Base-by-base conservation (phyloP, 78 protist species). In the Dictyostelium purpureum region DNA sequence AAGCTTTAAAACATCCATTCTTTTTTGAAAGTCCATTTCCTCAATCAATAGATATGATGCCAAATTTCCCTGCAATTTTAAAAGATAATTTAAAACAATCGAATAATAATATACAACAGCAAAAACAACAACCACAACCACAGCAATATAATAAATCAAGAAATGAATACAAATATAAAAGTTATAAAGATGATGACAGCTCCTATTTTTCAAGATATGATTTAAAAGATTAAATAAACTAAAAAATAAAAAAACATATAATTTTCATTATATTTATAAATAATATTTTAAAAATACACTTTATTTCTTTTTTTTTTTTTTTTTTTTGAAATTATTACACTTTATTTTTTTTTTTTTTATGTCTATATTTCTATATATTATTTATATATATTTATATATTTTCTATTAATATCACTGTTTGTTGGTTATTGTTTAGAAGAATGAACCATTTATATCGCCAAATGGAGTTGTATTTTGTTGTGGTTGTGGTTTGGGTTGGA, bases 1-100 rank as follows among this genome's bases (percentile, higher is more conserved):
- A 81, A 61, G 88, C 89, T 33, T 66, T 90, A 65, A 24, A 70
- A 74, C 94, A 90, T 79, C 89, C 94, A 45, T 90, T 78, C 57
- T 90, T 90, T 51, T 51, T n/a, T n/a, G 94, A 90, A 47, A 43
- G 47, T 21, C 94, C 94, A 10, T 75, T 51, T 37, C 96, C 96
- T 6, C 70, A 74, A 42, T 49, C 85, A 1, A 66, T 74, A 11
- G 94, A 49, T 24, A 43, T 76, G 59, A 94, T 94, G 96, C 96
- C 93, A 31, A 88, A 75, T 2, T 94, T 54, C 40, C 90, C 90
- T 35, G 51, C 61, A 5, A 49, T 79, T 78, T n/a, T 18, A 9
- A 45, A 73, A 26, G 24, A 63, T 28, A 28, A 63, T 63, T 16
- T 33, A 14, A 28, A 63, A 31, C 71, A 63, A 31, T 12, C 2